Base-by-base conservation (phyloP, 2,329 filamentous ascomycete genomes). In the Grosmannia clavigera region DNA sequence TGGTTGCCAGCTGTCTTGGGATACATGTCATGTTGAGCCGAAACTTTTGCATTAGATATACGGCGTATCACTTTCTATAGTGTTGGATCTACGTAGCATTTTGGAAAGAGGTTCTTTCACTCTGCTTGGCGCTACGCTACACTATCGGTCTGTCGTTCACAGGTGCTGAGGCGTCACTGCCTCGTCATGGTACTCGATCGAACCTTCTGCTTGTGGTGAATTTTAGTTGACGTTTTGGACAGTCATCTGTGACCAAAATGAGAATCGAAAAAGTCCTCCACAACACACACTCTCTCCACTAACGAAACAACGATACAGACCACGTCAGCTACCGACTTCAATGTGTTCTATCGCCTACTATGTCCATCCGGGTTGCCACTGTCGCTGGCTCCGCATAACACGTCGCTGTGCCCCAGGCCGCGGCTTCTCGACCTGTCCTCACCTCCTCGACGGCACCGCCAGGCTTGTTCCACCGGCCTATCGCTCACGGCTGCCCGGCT, bases 331-430 rank as follows among this genome's bases (percentile, higher is more conserved):
- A 25, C 29, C 50, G 31, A 46, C 19, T 46, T 7, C 43, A 46
- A 81, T 82, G 79, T 82, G 79, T 67, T 64, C 66, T 22, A 72
- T 76, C n/a, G 74, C 70, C 31, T 76, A 77, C 68, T 80, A 75
- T 69, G 71, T 72, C 61, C 76, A 79, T 68, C 75, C 74, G 57
- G 65, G 64, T 61, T 83, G 80, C 74, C 70, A 71, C 12, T 80
- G 81, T 72, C 74, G 72, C 65, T 83, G 80, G 80, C 73, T 78
- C 51, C 67, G 74, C 62, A 73, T 83, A 65, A 69, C 68, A 3
- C 63, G 69, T 53, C 74, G 77, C 6, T 83, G 81, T 70, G 72
- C 66, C 4, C 77, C 77, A 0, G 75, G 75, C 14, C 73, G 73
- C 68, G 78, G 80, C 61, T 82, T 83, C 70, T 69, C 68, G 61